phyloP scores from a whole-genome alignment of 2,329 filamentous ascomycete species.

The Xylariales sp. region DNA sequence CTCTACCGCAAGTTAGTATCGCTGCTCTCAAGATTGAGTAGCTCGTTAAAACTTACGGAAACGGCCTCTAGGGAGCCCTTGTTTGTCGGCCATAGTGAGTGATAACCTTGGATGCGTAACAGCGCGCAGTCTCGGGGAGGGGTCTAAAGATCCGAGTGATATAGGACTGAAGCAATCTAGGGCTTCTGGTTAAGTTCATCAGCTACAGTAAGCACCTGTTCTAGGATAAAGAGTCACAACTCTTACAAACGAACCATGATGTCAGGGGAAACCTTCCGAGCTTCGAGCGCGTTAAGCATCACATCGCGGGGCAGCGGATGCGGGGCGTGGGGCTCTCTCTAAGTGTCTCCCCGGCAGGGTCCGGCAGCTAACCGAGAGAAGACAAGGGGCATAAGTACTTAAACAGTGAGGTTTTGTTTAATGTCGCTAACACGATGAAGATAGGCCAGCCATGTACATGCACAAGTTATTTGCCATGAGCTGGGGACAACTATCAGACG shows the following conservation, averaged over 20 bases:
- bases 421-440: no score
- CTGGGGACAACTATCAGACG: no score
- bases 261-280: background rate
- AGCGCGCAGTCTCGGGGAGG: background rate
- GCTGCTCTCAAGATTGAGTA: background rate
- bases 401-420: no score
- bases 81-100: slow-evolving; percentile 15
- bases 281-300: background rate
- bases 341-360: background rate
- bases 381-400: no score
- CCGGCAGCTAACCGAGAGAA: no score
- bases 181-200: background rate
- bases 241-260: background rate
- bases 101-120: slow-evolving; percentile 12
- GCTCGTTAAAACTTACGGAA: slow-evolving; percentile 18
- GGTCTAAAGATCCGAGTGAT: background rate
- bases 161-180: background rate
- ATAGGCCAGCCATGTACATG: no score
- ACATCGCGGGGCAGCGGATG: background rate
- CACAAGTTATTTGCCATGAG: no score
- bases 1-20: slow-evolving; percentile 27
- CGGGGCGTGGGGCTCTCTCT: background rate
- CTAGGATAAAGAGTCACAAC: background rate
- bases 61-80: slow-evolving; percentile 15
- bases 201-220: background rate